Evolutionary conservation across 768 basidiomycete genomes (phyloP).

Genomic region (Candolleomyces aberdarensis): DNA sequence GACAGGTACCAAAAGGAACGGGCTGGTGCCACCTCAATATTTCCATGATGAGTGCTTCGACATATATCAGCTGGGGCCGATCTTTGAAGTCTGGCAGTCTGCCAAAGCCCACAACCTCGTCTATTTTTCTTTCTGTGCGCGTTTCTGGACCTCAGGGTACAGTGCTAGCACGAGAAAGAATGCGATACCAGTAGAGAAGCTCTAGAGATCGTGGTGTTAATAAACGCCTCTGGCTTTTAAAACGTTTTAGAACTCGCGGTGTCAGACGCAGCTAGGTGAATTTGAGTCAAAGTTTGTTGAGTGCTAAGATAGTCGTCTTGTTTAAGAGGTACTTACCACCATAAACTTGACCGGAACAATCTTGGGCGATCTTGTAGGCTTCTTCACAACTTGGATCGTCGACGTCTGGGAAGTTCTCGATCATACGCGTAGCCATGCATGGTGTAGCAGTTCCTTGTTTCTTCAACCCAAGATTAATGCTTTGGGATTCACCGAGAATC

Average conservation of each 20-base stretch:
- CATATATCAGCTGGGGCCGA: conserved; percentile 9
- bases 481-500: not conserved
- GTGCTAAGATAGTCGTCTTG: not conserved
- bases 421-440: not conserved
- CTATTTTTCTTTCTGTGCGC: conserved; percentile 19
- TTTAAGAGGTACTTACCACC: not conserved
- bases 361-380: not conserved
- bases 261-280: too few relatives aligned
- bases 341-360: not conserved
- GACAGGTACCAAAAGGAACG: conserved; percentile 14
- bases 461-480: not conserved
- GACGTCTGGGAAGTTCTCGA: conserved; percentile 3
- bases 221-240: not conserved
- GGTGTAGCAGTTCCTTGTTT: not conserved
- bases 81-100: conserved; percentile 15
- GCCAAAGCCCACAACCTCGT: conserved; percentile 17
- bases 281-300: not conserved
- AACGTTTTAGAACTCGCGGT: too few relatives aligned
- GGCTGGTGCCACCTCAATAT: conserved; percentile 16
- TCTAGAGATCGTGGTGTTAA: not conserved
- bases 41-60: conserved; percentile 17
- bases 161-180: conserved; percentile 4
- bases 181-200: too few relatives aligned
- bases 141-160: conserved; percentile 33
- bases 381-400: not conserved